A percentile compares a stretch with the other conserved stretches of the same genome.
phyloP scores from a whole-genome alignment of 2,329 filamentous ascomycete genomes.

The Didymosphaeria variabile region DNA sequence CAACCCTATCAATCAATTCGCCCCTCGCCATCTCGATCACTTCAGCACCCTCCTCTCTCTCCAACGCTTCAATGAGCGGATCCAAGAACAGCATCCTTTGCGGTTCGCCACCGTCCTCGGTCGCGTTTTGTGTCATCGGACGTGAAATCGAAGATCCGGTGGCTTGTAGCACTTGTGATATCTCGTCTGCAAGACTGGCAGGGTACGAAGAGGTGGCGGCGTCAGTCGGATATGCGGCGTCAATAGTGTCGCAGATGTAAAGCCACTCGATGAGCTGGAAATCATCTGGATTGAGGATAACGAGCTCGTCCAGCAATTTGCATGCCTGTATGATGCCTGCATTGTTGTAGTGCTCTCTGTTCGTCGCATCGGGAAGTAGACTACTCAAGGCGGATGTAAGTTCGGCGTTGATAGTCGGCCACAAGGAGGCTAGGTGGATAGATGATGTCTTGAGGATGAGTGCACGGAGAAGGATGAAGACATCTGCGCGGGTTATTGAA shows the following conservation, averaged over 20 bases:
- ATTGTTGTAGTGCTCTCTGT: conserved; percentile 78
- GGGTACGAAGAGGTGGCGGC: conserved; percentile 70
- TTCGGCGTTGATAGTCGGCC: conserved; percentile 90
- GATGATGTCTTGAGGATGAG: conserved; percentile 81
- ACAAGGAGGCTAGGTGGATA: conserved; percentile 82
- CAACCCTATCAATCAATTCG: conserved; percentile 76
- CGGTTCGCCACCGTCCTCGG: conserved; percentile 24
- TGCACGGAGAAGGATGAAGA: conserved; percentile 87
- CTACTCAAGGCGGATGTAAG: conserved; percentile 82
- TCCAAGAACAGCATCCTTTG: conserved; percentile 56
- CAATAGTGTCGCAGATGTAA: conserved; percentile 95
- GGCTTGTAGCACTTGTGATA: conserved; percentile 73
- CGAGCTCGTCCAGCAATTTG: conserved; percentile 89
- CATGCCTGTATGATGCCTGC: conserved; percentile 85
- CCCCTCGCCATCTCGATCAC: conserved; percentile 64
- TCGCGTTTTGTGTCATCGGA: conserved; percentile 13
- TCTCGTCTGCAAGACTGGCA: conserved; percentile 81
- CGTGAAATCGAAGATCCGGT: conserved; percentile 40
- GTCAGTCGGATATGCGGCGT: conserved; percentile 79
- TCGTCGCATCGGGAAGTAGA: conserved; percentile 73
- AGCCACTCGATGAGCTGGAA: conserved; percentile 99
- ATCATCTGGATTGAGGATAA: conserved; percentile 88
- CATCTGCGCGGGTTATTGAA: conserved; percentile 84
- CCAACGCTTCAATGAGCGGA: conserved; percentile 44
- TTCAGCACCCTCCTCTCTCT: conserved; percentile 49